Conservation (phyloP, 2,329 filamentous ascomycete genomes). For the Phaeosphaeriaceae sp. region DNA sequence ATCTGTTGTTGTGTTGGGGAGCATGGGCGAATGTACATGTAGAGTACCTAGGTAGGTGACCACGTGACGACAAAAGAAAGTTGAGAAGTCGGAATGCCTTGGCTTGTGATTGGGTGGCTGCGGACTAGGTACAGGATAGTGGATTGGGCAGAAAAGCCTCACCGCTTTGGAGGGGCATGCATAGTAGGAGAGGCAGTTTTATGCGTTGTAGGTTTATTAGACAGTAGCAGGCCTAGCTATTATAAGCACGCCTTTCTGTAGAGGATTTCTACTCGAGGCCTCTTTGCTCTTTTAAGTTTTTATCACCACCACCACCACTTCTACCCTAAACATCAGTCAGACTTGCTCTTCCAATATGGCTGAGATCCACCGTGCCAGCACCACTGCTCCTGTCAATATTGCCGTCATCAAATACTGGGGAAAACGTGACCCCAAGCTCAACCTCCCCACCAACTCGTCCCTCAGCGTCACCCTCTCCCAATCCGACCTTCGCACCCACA, state of each 20-base stretch:
- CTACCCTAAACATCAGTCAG: too few relatives aligned
- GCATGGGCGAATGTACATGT: conserved; percentile 5
- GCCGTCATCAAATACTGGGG: conserved; percentile 99
- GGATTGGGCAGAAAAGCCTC: conserved; percentile 10
- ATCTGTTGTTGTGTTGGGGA: conserved; percentile 8
- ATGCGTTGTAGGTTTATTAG: too few relatives aligned
- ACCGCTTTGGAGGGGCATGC: conserved; percentile 17
- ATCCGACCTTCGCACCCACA: conserved; percentile 90
- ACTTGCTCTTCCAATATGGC: conserved; percentile 48
- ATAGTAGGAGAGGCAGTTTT: too few relatives aligned
- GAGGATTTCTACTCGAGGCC: too few relatives aligned
- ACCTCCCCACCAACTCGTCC: conserved; percentile 97
- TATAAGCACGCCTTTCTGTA: too few relatives aligned
- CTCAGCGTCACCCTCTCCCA: conserved; percentile 96
- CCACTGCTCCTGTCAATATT: conserved; percentile 97
- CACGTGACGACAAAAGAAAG: conserved; percentile 30
- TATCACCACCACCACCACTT: conserved; percentile 6
- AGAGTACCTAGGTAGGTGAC: conserved; percentile 17
- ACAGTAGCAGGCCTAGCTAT: too few relatives aligned
- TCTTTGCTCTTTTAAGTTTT: conserved; percentile 8
- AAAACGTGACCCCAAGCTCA: conserved; percentile 91
- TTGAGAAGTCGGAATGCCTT: conserved; percentile 16
- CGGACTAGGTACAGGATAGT: conserved; percentile 1
- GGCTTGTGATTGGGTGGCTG: conserved; percentile 25
- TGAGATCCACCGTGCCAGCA: conserved; percentile 85